Evolutionary conservation across 148 eudicot genomes (phyloP), one percentile per base, ranked within the genome.

Genomic region (Limonium bicolor): DNA sequence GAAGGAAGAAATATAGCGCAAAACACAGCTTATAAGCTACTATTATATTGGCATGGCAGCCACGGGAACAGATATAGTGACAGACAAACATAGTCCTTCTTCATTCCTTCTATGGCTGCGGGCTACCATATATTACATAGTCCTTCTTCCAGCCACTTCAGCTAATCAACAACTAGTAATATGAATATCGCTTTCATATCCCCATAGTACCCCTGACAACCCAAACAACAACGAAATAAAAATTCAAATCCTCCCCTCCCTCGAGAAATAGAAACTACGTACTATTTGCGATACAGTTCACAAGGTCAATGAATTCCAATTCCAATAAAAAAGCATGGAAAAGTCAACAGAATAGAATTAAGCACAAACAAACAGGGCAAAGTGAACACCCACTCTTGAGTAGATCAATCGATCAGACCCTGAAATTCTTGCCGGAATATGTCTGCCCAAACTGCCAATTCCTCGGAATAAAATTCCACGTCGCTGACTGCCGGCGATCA

Each of bases 371-470:
- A 19, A 38, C 11, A 0, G 20, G 41, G 41, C 6, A 5, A 16
- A 7, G 41, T 10, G 21, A 9, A 4, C 6, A 1, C 2, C 0
- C 6, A 4, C 27, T 20, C n/a, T n/a, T n/a, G n/a, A n/a, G n/a
- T n/a, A n/a, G n/a, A n/a, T n/a, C n/a, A n/a, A n/a, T n/a, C n/a
- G n/a, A n/a, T 72, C 34, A 85, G 28, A 80, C 82, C 43, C 92
- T 53, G 70, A 80, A 85, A 46, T 85, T 85, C 59, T 85, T 85
- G 51, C 95, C 95, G 12, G 70, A n/a, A 34, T 80, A 85, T 13
- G 95, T 85, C 52, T 85, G 95, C 22, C 92, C 95, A 25, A 85
- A 85, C 13, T 85, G 95, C 95, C 95, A 85, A 29, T 59, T 28
- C 2, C 86, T 48, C 0, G 95, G 95, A 4, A 32, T 82, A 1